Base-by-base conservation (phyloP, 768 basidiomycete species). In the Trametes cubensis region DNA sequence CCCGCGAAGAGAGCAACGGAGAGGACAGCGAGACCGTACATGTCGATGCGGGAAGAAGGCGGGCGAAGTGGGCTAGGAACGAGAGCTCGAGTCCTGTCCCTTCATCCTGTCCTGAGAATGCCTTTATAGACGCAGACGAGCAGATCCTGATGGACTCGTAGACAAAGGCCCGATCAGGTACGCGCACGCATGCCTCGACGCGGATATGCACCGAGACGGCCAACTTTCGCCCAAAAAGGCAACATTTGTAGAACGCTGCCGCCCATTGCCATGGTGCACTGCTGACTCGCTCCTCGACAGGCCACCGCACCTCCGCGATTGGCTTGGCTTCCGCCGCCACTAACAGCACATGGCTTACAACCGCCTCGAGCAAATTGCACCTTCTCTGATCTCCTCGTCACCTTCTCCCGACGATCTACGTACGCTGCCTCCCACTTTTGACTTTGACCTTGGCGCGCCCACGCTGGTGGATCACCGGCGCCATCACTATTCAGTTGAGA, bases 21-120 rank as follows among this genome's bases (percentile, higher is more conserved):
- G 25, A 64, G 42, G 3, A 64, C 15, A 45, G 63, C 30, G 39
- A 60, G 38, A 54, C 47, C 59, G 59, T 51, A 64, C 63, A 64
- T 64, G 21, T 23, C 47, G 58, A 53, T 25, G 41, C 34, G 42
- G 49, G 41, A 7, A 44, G 53, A 52, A 38, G 15, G 34, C n/a
- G 46, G 30, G 4, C 46, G 13, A 47, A 46, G 25, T 21, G 41
- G 45, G 55, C 23, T 10, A n/a, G 39, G 34, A 52, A 54, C 38
- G 49, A 23, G 41, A 44, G n/a, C 58, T 59, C 58, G 46, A 54
- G 46, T 54, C 39, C 60, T 61, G 13, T 17, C 25, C 15, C 38
- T 21, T n/a, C 14, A 6, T 40, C 40, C 14, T 26, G 23, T 40
- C 26, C 5, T 28, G 45, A 1, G 25, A 10, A 8, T 13, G 49